Percentiles rank a stretch among this genome's conserved stretches.
Evolutionary conservation across 139 green algal genomes (phyloP).

Genomic region (Chlamydomonas urium): DNA sequence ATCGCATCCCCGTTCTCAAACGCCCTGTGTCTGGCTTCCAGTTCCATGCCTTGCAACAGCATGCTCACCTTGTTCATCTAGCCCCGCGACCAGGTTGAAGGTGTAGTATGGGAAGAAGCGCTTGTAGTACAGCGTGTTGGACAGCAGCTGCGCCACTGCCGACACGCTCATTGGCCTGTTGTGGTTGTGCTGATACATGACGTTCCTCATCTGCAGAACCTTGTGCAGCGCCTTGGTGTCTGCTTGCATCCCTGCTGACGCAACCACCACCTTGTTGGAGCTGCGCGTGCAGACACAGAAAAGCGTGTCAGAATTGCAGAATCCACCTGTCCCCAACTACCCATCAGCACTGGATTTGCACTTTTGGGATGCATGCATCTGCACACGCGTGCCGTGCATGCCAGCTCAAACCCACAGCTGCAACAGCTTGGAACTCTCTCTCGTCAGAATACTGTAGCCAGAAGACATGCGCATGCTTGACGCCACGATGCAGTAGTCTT

Average conservation of each 20-base stretch:
- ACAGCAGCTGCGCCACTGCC: slow-evolving; percentile 91
- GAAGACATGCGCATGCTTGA: slow-evolving; percentile 89
- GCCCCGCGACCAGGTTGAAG: slow-evolving; percentile 91
- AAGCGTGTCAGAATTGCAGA: background rate
- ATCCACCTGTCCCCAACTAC: background rate
- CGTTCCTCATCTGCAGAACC: slow-evolving; percentile 60
- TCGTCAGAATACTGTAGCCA: slow-evolving; percentile 93
- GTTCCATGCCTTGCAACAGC: too few relatives aligned
- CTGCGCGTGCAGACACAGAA: slow-evolving; percentile 7
- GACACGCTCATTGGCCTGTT: slow-evolving; percentile 80
- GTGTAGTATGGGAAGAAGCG: slow-evolving; percentile 99
- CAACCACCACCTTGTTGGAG: slow-evolving; percentile 78
- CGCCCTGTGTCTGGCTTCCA: too few relatives aligned
- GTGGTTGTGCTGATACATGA: slow-evolving; percentile 89
- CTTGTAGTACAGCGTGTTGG: slow-evolving; percentile 95
- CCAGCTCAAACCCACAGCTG: slow-evolving; percentile 64
- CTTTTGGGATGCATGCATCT: background rate
- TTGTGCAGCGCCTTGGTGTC: slow-evolving; percentile 92
- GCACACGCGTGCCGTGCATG: background rate
- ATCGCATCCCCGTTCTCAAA: too few relatives aligned
- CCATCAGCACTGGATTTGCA: background rate
- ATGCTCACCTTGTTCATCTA: slow-evolving; percentile 87
- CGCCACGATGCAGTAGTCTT: slow-evolving; percentile 95
- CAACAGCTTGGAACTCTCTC: slow-evolving; percentile 76
- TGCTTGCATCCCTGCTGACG: slow-evolving; percentile 86